phyloP scores from a whole-genome alignment of 345 rosid species.

The Rubroshorea leprosula region DNA sequence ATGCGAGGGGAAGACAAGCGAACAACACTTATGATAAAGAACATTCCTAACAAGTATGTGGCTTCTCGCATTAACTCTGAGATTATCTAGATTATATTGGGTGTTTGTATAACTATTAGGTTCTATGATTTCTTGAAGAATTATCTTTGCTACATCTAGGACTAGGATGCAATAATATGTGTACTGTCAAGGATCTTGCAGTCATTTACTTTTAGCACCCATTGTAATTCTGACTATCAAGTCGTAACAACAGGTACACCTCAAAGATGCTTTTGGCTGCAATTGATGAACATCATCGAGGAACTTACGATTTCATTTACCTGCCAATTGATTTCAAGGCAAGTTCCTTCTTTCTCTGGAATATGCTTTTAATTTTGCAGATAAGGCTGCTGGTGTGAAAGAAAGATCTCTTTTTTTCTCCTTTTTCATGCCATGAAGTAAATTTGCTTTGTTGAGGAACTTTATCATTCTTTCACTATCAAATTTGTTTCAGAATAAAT shows the following conservation, averaged over 20 bases:
- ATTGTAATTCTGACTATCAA: neutral
- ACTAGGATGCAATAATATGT: neutral
- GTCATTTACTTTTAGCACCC: neutral
- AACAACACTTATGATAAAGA: slow-evolving; percentile 74
- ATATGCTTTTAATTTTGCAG: slow-evolving; percentile 4
- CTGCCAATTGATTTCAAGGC: slow-evolving; percentile 76
- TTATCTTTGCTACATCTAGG: neutral
- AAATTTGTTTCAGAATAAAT: slow-evolving; percentile 46
- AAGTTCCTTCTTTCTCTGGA: slow-evolving; percentile 19
- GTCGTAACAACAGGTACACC: slow-evolving; percentile 44
- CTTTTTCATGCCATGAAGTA: neutral
- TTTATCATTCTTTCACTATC: slow-evolving; percentile 6
- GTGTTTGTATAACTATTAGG: neutral
- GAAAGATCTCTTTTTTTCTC: neutral
- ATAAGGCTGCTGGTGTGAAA: neutral
- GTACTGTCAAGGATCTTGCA: neutral
- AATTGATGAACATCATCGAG: slow-evolving; percentile 57
- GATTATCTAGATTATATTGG: neutral
- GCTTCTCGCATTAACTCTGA: neutral
- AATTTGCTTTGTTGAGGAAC: neutral
- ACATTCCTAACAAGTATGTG: slow-evolving; percentile 72
- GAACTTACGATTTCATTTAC: slow-evolving; percentile 63
- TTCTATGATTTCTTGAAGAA: neutral
- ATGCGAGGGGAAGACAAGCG: slow-evolving; percentile 50
- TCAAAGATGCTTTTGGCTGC: slow-evolving; percentile 75